A percentile compares a stretch with the other conserved stretches of the same genome.
Evolutionary conservation across 225 moss, liverwort and hornwort genomes (phyloP).

Genomic region (Polytrichum formosum): DNA sequence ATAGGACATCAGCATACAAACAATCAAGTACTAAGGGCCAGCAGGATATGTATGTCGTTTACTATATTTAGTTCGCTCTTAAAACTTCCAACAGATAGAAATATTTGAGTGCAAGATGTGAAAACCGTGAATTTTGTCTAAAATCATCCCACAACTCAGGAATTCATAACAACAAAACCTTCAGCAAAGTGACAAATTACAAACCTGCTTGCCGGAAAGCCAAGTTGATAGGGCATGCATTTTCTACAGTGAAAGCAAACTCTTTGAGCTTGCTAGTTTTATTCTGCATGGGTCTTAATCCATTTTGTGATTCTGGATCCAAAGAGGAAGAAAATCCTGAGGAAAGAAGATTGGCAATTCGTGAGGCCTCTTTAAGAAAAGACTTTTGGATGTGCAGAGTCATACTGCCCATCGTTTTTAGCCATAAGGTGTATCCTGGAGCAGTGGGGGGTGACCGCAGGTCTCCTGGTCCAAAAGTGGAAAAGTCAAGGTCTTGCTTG

Average conservation of each 20-base stretch:
- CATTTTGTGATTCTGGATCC: background rate
- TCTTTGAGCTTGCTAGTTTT: constrained; percentile 4
- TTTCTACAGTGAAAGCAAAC: constrained; percentile 16
- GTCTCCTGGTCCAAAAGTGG: constrained; percentile 11
- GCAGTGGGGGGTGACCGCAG: constrained; percentile 12
- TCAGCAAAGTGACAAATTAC: background rate
- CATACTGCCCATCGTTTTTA: constrained; percentile 7
- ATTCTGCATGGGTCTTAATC: background rate
- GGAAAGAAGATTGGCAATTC: constrained; percentile 10
- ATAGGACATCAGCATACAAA: too few species aligned
- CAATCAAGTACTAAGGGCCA: too few species aligned
- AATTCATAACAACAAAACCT: too few species aligned
- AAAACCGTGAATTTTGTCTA: too few species aligned
- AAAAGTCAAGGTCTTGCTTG: background rate
- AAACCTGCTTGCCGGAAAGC: constrained; percentile 20
- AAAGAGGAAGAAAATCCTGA: constrained; percentile 3
- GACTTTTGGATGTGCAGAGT: constrained; percentile 11
- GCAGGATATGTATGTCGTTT: too few species aligned
- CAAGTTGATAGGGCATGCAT: constrained; percentile 13
- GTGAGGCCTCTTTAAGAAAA: constrained; percentile 7
- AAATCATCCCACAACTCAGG: too few species aligned
- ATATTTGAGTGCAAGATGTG: too few species aligned
- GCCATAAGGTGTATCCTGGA: constrained; percentile 9
- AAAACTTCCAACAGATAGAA: too few species aligned
- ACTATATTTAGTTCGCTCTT: too few species aligned